Conservation (phyloP, 257 asterid species). For the Ocimum tenuiflorum region DNA sequence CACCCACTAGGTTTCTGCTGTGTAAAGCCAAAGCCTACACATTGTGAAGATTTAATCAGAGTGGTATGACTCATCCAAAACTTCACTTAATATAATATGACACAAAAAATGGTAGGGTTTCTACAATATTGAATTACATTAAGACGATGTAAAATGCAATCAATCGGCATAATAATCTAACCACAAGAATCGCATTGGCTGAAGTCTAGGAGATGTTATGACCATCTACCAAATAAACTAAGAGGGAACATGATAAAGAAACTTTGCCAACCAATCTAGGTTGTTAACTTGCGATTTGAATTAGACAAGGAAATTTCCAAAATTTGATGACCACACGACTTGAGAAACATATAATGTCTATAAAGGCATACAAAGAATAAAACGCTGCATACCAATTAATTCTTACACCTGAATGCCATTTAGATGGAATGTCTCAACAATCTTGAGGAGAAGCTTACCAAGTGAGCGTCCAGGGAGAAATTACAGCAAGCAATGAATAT, state of each 20-base stretch:
- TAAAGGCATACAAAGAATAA: neutral
- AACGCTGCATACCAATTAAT: slow-evolving; percentile 25
- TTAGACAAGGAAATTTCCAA: too few relatives aligned
- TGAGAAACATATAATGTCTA: neutral
- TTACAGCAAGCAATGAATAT: slow-evolving; percentile 21
- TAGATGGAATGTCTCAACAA: slow-evolving; percentile 26
- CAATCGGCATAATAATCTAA: neutral
- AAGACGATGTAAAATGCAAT: neutral
- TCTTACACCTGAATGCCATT: slow-evolving; percentile 22
- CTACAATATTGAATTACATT: too few relatives aligned
- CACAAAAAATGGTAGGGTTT: neutral
- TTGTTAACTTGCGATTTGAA: too few relatives aligned
- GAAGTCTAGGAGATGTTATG: neutral
- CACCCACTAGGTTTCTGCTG: neutral
- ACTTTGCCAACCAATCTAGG: too few relatives aligned
- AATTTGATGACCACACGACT: neutral
- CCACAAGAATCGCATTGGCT: neutral
- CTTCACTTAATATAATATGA: neutral
- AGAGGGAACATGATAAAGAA: too few relatives aligned
- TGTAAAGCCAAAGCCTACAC: neutral
- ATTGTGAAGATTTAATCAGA: neutral
- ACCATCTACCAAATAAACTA: neutral
- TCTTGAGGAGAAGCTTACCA: slow-evolving; percentile 22
- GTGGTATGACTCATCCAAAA: neutral
- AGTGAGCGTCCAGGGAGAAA: slow-evolving; percentile 16